Percentiles rank a stretch among this genome's conserved stretches.
Evolutionary conservation across 2,329 filamentous ascomycete species (phyloP).

Genomic region (Microcyclospora tardicrescens): DNA sequence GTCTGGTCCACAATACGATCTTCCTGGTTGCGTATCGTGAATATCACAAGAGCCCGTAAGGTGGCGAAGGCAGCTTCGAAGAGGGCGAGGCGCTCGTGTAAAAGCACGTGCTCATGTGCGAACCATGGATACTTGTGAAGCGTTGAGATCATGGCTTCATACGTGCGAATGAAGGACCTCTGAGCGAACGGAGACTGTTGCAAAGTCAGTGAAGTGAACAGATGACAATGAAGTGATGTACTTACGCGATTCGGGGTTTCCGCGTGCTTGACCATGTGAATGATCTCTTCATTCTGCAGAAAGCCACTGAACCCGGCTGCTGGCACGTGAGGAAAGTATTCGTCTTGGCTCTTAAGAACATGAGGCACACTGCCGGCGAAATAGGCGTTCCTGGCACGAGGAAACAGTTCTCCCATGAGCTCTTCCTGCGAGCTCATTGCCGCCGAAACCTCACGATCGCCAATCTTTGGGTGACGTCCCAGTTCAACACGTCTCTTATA

Average conservation of each 20-base stretch:
- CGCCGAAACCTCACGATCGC: conserved; percentile 35
- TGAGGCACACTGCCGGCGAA: conserved; percentile 30
- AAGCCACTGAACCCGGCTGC: conserved; percentile 40
- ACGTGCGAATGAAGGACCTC: conserved; percentile 40
- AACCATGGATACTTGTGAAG: conserved; percentile 44
- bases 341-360: conserved; percentile 24
- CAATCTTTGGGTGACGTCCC: conserved; percentile 31
- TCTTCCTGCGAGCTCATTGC: conserved; percentile 34
- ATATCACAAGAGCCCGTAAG: conserved; percentile 13
- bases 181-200: conserved; percentile 35
- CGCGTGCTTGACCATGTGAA: conserved; percentile 34
- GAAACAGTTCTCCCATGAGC: conserved; percentile 40
- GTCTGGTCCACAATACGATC: conserved; percentile 1
- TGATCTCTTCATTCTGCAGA: conserved; percentile 38
- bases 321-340: conserved; percentile 34
- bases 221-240: conserved; percentile 4
- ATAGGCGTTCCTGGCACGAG: conserved; percentile 36
- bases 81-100: conserved; percentile 34
- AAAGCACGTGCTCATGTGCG: conserved; percentile 30
- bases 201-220: neutral
- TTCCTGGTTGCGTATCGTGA: conserved; percentile 4
- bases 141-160: conserved; percentile 39
- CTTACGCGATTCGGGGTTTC: conserved; percentile 38
- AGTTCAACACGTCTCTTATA: conserved; percentile 25
- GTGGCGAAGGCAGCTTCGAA: conserved; percentile 24